These are phyloP conservation scores for Skeletonema tropicum DNA, from an alignment of 108 stramenopile genomes.

Conservation along the genomic window DNA sequence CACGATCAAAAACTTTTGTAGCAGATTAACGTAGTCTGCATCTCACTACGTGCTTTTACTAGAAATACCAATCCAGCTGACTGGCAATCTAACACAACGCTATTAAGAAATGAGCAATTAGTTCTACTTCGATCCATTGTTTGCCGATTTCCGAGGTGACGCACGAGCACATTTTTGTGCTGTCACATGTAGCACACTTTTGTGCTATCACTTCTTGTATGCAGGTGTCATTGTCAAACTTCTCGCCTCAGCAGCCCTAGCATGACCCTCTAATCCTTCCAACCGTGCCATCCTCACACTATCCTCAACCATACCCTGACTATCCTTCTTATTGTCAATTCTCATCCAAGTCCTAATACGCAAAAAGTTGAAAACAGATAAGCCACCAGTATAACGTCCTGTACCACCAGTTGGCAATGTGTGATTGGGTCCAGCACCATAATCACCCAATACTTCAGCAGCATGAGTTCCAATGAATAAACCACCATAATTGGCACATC, in stretches of 20 bases:
- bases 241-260: conserved; percentile 93
- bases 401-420: conserved; percentile 98
- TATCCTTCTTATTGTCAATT: conserved; percentile 67
- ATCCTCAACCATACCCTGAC: conserved; percentile 90
- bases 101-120: background rate
- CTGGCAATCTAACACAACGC: background rate
- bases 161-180: too few relatives aligned
- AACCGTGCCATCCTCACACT: conserved; percentile 93
- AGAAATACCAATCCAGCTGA: background rate
- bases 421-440: conserved; percentile 99
- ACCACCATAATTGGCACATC: conserved; percentile 93
- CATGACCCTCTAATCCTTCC: conserved; percentile 98
- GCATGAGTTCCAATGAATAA: conserved; percentile 94
- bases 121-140: background rate
- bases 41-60: background rate
- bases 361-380: conserved; percentile 97
- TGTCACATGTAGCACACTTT: too few relatives aligned
- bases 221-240: conserved; percentile 54
- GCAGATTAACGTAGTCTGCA: background rate
- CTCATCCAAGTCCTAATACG: conserved; percentile 96
- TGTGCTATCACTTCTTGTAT: conserved; percentile 2
- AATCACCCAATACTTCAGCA: conserved; percentile 98
- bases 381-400: conserved; percentile 96
- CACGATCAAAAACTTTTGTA: too few relatives aligned
- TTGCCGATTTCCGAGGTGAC: too few relatives aligned